Evolutionary conservation across 805 yeast genomes (phyloP).

Genomic region (Wickerhamiella allomyrinae): DNA sequence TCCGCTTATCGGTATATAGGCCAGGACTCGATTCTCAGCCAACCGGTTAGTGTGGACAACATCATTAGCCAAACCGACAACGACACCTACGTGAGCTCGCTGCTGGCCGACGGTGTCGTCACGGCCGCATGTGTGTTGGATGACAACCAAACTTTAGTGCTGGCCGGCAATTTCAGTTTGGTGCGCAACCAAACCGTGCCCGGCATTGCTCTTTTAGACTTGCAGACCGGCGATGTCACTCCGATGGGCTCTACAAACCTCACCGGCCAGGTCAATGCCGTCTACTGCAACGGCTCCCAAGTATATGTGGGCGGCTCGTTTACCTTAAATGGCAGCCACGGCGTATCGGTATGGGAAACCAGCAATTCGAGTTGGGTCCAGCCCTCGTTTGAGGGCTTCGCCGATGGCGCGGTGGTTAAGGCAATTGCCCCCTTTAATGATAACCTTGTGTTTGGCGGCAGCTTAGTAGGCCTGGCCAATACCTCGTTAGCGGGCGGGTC

Average conservation of each 20-base stretch:
- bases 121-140: constrained; percentile 10
- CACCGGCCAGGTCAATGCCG: constrained; percentile 24
- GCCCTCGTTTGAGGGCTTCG: constrained; percentile 69
- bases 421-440: constrained; percentile 38
- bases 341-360: constrained; percentile 52
- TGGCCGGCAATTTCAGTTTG: constrained; percentile 15
- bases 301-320: constrained; percentile 77
- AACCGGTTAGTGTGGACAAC: constrained; percentile 12
- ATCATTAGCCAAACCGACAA: constrained; percentile 6
- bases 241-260: constrained; percentile 5
- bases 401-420: constrained; percentile 40
- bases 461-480: constrained; percentile 48
- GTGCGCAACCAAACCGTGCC: constrained; percentile 6
- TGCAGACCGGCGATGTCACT: constrained; percentile 5
- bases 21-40: constrained; percentile 21
- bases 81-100: constrained; percentile 12
- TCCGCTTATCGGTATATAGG: constrained; percentile 26
- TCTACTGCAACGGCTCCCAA: constrained; percentile 35
- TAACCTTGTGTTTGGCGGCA: constrained; percentile 66
- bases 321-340: constrained; percentile 35
- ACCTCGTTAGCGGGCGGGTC: background rate
- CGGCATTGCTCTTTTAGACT: constrained; percentile 9
- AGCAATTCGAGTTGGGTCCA: constrained; percentile 28
- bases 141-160: constrained; percentile 9
- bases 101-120: constrained; percentile 16